Percentiles rank a stretch among this genome's conserved stretches.
Conservation (phyloP, 192 early-diverging fungal species). For the Entomortierella lignicola region DNA sequence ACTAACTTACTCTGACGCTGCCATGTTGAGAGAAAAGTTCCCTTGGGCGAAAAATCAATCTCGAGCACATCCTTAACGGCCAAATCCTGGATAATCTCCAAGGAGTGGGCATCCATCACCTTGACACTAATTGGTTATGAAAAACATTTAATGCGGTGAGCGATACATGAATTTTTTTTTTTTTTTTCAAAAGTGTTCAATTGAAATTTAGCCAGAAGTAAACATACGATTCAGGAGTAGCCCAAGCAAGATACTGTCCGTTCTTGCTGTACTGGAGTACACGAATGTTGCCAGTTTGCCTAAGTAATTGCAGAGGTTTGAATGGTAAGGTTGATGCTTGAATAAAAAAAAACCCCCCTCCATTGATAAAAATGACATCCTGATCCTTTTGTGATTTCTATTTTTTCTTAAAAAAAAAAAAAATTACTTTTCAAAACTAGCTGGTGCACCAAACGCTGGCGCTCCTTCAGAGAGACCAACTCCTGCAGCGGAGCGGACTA, state of each 20-base stretch:
- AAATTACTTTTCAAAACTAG: slow-evolving; percentile 65
- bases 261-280: slow-evolving; percentile 80
- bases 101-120: slow-evolving; percentile 76
- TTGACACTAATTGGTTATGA: slow-evolving; percentile 64
- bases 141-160: too few relatives aligned
- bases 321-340: too few relatives aligned
- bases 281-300: slow-evolving; percentile 60
- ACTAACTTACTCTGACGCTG: slow-evolving; percentile 81
- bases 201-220: too few relatives aligned
- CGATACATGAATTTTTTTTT: too few relatives aligned
- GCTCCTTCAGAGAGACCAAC: slow-evolving; percentile 65
- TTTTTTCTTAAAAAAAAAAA: not conserved
- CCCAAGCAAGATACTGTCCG: slow-evolving; percentile 75
- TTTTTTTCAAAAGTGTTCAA: too few relatives aligned
- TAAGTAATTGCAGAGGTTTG: too few relatives aligned
- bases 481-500: slow-evolving; percentile 67
- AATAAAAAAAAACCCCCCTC: too few relatives aligned
- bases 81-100: slow-evolving; percentile 73
- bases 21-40: slow-evolving; percentile 92
- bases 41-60: slow-evolving; percentile 91
- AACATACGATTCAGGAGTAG: slow-evolving; percentile 67
- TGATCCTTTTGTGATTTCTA: not conserved
- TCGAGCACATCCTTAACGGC: slow-evolving; percentile 77
- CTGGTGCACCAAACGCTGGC: slow-evolving; percentile 61
- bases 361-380: too few relatives aligned